These are phyloP conservation scores for Fusarium palustre DNA, from an alignment of 2,329 filamentous ascomycete species.

Conservation along the genomic window DNA sequence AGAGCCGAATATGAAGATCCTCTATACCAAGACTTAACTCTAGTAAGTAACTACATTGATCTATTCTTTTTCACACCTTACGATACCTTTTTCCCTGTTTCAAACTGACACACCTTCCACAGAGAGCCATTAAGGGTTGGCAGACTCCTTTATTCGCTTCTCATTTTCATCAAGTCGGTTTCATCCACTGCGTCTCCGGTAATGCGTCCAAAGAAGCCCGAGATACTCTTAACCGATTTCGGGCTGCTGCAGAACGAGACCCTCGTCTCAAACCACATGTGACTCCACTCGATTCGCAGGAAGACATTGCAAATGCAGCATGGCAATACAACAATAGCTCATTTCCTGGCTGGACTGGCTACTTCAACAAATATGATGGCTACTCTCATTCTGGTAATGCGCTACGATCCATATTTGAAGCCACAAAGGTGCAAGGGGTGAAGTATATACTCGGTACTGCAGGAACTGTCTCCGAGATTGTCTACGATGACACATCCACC, in stretches of 20 bases:
- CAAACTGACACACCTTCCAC: neutral
- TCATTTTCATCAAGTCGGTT: conserved; percentile 58
- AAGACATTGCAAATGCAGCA: conserved; percentile 55
- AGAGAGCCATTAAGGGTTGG: conserved; percentile 65
- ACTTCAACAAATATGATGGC: conserved; percentile 67
- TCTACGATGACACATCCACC: conserved; percentile 35
- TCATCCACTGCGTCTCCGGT: conserved; percentile 62
- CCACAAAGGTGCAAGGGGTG: conserved; percentile 49
- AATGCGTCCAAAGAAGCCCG: conserved; percentile 61
- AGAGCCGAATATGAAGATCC: conserved; percentile 69
- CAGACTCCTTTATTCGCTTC: conserved; percentile 63
- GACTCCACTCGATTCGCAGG: conserved; percentile 49
- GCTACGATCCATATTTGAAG: conserved; percentile 59
- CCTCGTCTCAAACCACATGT: conserved; percentile 57
- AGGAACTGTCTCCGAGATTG: conserved; percentile 45
- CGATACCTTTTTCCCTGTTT: neutral
- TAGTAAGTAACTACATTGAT: conserved; percentile 51
- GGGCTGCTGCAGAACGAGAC: conserved; percentile 55
- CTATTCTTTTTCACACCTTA: neutral
- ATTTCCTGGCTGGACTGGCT: conserved; percentile 64
- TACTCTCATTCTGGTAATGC: conserved; percentile 68
- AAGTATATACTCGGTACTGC: conserved; percentile 44
- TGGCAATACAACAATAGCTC: conserved; percentile 64
- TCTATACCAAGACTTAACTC: conserved; percentile 66
- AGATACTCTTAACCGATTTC: conserved; percentile 58